Evolutionary conservation across 495 filamentous ascomycete species (phyloP), one percentile per base, ranked within the genome.

Genomic region (Xylaria telfairii): DNA sequence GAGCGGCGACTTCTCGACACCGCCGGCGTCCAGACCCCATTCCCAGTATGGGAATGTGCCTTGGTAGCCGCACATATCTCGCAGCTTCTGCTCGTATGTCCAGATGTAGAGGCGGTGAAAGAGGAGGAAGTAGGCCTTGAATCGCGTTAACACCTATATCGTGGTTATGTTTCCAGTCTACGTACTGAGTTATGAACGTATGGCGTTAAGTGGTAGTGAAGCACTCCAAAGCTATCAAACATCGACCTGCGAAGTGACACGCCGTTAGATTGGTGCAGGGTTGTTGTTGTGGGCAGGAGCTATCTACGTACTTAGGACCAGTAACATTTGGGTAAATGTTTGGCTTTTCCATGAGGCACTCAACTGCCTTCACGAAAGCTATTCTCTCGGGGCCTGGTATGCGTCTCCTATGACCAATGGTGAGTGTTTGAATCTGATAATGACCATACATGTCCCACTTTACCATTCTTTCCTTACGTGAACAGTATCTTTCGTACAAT

Each of bases 391-490:
- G 30, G 0, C 73, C 62, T 10, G 82, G 76, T 67, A 85, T 80
- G 51, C 77, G 79, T 67, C 80, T 76, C 83, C 83, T 84, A 56
- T 24, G 2, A 34, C 3, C 5, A 1, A 19, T 67, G 12, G 10
- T 57, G 10, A 69, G 64, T 21, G 71, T 17, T 26, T 53, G 70
- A 65, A 73, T n/a, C 12, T 26, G 28, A 66, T 24, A 69, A 60
- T 9, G 2, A 39, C 5, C 4, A 19, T 24, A 42, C 32, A 59
- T 28, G n/a, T 9, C 24, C 19, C 37, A 24, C 32, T 19, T n/a
- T 70, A 83, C 83, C 83, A 86, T 80, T 86, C 83, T 71, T 81
- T 82, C 54, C 83, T 75, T 34, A 84, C 73, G 51, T 77, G 75
- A 57, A 81, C 75, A 62, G 81, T 84, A 44, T 80, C 78, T 74